Base-by-base conservation (phyloP, 305 asterid genomes). In the Plantago coronopus region DNA sequence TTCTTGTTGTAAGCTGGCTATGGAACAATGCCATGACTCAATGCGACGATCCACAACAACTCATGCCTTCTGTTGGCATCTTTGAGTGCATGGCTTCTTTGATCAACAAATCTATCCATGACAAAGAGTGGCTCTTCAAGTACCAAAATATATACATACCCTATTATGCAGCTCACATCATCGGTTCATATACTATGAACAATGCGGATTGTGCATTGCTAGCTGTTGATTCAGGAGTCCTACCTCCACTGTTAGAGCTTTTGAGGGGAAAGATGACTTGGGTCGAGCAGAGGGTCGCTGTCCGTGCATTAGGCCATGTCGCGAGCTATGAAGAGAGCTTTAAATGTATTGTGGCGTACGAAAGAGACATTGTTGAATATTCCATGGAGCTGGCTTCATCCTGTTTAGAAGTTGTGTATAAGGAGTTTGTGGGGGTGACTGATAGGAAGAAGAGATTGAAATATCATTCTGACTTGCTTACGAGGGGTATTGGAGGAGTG, bases 261-360 rank as follows among this genome's bases (percentile, higher is more conserved):
- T 54, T 87, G 49, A 79, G 80, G 25, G 97, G 97, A 58, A 72
- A 78, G 59, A 78, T 81, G 83, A 85, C 82, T 38, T 87, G 97
- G 97, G 83, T 90, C 17, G 97, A 90, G 78, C 83, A 90, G 72
- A 79, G 97, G 79, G 97, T 87, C 7, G 86, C 96, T 10, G 67
- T 90, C 57, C 74, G 96, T 61, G 95, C 97, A 5, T 71, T 87
- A 13, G 97, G 97, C 6, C 95, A 87, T 59, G 72, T 87, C 12
- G 97, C 96, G 0, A 90, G 97, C 76, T 90, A 87, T 17, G 83
- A 80, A 21, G 62, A 50, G 59, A 80, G 95, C 10, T 90, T 87
- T 47, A 13, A 59, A 48, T 75, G 74, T 17, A 15, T 90, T 5
- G 77, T 76, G 0, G 67, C 27, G 7, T 76, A 77, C n/a, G 89